Conservation (phyloP, 257 asterid species). For the Mentha longifolia region DNA sequence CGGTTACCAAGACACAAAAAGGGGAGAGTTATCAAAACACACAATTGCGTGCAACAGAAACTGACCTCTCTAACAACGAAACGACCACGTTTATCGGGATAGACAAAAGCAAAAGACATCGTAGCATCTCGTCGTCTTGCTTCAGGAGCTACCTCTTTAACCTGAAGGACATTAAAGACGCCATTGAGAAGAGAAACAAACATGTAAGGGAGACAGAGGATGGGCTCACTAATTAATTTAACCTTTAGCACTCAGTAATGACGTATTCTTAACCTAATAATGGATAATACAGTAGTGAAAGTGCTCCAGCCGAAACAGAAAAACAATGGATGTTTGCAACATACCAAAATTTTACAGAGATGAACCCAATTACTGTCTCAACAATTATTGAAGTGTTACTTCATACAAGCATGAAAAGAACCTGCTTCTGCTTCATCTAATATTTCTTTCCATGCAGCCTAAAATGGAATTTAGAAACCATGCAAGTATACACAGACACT, state of each 20-base stretch:
- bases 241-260: neutral
- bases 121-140: slow-evolving; percentile 89
- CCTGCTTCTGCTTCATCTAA: slow-evolving; percentile 11
- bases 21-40: neutral
- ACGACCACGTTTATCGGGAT: slow-evolving; percentile 84
- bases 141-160: slow-evolving; percentile 95
- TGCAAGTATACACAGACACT: neutral
- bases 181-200: slow-evolving; percentile 5
- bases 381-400: neutral
- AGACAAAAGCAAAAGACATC: slow-evolving; percentile 89
- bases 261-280: neutral
- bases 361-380: no score
- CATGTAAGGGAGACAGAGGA: neutral
- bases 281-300: neutral
- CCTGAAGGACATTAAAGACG: slow-evolving; percentile 47
- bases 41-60: slow-evolving; percentile 3
- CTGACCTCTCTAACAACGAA: slow-evolving; percentile 83
- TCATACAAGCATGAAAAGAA: neutral
- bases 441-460: neutral
- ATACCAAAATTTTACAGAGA: no score
- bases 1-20: neutral
- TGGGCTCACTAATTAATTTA: neutral
- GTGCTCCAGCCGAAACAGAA: neutral
- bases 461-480: slow-evolving; percentile 4
- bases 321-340: neutral